Base-by-base conservation (phyloP, 371 early-diverging fungal genomes). In the Racocetra persica region DNA sequence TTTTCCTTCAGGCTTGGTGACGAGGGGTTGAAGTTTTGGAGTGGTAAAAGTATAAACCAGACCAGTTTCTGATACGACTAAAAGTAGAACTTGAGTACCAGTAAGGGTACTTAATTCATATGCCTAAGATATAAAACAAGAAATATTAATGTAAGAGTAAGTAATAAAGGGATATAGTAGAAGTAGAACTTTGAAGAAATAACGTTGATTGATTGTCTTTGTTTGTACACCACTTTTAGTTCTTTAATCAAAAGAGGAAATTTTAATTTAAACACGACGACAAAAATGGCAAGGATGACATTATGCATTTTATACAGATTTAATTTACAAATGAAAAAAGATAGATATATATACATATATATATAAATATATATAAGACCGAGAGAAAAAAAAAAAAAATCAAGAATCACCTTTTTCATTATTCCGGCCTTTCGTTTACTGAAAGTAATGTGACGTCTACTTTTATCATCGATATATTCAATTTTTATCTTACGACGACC, bases 41-140 rank as follows among this genome's bases (percentile, higher is more conserved):
- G 99, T 99, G 14, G 99, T 98, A 85, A 98, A 99, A 1, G 99
- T 98, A 86, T 99, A 99, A 6, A 99, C 99, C 82, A 98, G 93
- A 32, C 99, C 99, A 36, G 97, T 98, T 85, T 98, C 99, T 7
- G 98, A 96, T n/a, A 98, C 98, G 13, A 99, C 95, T 59, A 99
- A 84, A 62, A 99, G 88, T 71, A 99, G 89, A 52, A 99, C 96
- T 85, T 99, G 97, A 2, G 99, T 98, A 70, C 99, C 99, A 1
- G 99, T 99, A 67, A 99, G 87, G 4, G 98, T 95, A 83, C 93
- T 92, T 41, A 99, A 90, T 85, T 99, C 99, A 83, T 95, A 98
- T 1, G 99, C 99, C 93, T 96, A 82, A 51, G 22, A n/a, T 41
- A 62, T 20, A 14, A 38, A 71, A 52, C 13, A 54, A 71, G 45